Base-by-base conservation (phyloP, 345 rosid species). In the Citrus australasica region DNA sequence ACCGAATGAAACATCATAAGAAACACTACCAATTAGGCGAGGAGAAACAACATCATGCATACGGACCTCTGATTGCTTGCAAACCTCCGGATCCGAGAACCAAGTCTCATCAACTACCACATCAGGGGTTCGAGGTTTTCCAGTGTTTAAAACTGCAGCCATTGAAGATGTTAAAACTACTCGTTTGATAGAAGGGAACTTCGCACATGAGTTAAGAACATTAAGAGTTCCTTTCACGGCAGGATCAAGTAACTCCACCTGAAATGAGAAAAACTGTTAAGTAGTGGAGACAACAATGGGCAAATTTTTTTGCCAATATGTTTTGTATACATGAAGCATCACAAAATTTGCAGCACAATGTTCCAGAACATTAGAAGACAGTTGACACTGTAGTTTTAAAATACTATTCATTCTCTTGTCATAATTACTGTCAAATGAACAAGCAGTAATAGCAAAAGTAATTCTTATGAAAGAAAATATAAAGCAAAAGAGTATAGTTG, bases 221-320 rank as follows among this genome's bases (percentile, higher is more conserved):
- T 95, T 95, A 48, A 93, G 85, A 40, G 98, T 95, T 60, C 98
- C 98, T 73, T 90, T 93, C 74, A 95, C 86, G 0, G 98, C 98
- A 81, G 95, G 98, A 80, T 90, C 98, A 76, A 93, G 76, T 82
- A 93, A 83, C 79, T 95, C 97, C 53, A 81, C 88, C 98, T 95
- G 88, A 75, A 84, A 82, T 4, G 19, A 79, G 27, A 46, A 71
- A 48, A 71, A 48, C 17, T 32, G 55, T 42, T 58, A 68, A 63
- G 64, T 19, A 75, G 42, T 32, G 8, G 62, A 24, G 66, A 25
- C 55, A 79, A 64, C n/a, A 59, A 4, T 8, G 48, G 40, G 42
- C 35, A 75, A 6, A 65, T 8, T 46, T 13, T 66, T 21, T 22
- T 53, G 17, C 28, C 58, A 14, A 53, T 22, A 28, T 63, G 32